Base-by-base conservation (phyloP, 805 yeast species). In the Jamesozyma hellenica region DNA sequence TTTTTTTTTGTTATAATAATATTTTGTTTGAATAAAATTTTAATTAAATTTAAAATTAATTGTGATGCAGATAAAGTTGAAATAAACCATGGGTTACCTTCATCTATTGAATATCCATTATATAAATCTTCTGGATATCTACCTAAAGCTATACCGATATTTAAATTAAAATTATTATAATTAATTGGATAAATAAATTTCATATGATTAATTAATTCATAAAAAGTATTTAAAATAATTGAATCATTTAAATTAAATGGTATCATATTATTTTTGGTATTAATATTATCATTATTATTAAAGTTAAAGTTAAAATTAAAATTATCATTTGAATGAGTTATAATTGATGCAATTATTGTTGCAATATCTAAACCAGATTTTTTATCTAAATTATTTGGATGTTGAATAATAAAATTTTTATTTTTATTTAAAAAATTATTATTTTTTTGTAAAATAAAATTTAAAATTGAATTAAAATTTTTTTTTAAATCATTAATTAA, bases 81-180 rank as follows among this genome's bases (percentile, higher is more conserved):
- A 42, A 88, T 72, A 55, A 87, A 86, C 97, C 96, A 88, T 5
- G 97, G 96, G 53, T 88, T 87, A 3, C 96, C 96, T 50, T 79
- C 85, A 26, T 79, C 68, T 0, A 72, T 65, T 0, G 76, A 77
- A 43, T 67, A 63, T 0, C 95, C 95, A 57, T 88, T 80, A 59
- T 88, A 88, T 9, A 80, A 58, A 61, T 88, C 97, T 54, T 88
- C 97, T 1, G 96, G 95, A 54, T 88, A 88, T 54, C 97, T 70
- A 3, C 97, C 97, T 39, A 88, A 61, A 0, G 82, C 95, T 37
- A 79, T 78, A 3, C 72, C 74, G 17, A 55, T 35, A 55, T 57
- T 61, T 30, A 64, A 52, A 2, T 67, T 65, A 19, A 68, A 56
- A 35, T 64, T 60, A 19, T 62, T 56, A 42, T 70, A 74, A 60